These are phyloP conservation scores for Debaryomyces prosopidis DNA, from an alignment of 805 yeast species.

Conservation along the genomic window DNA sequence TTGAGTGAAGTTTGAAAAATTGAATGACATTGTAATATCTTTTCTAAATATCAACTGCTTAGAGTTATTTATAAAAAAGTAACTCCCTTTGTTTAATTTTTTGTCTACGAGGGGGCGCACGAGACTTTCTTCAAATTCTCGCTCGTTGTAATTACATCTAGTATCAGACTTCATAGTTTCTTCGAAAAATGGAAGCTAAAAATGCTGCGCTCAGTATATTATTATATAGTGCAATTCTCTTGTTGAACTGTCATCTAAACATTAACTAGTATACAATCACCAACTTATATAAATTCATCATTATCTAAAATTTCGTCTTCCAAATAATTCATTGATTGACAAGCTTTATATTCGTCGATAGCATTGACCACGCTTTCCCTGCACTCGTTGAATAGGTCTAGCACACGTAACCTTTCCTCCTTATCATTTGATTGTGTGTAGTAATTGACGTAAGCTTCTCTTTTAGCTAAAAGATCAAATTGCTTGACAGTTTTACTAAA, in stretches of 20 bases:
- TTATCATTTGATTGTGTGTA: conserved; percentile 55
- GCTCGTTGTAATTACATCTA: neutral
- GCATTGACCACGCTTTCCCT: conserved; percentile 47
- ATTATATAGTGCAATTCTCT: neutral
- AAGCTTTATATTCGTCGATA: conserved; percentile 47
- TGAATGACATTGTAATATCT: conserved; percentile 36
- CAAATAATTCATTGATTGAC: conserved; percentile 43
- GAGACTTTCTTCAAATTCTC: neutral
- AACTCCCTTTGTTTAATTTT: neutral
- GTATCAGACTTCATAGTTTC: neutral
- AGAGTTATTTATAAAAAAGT: neutral
- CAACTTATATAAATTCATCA: conserved; percentile 21
- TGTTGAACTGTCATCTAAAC: neutral
- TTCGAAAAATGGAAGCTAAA: neutral
- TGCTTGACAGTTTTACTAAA: conserved; percentile 69
- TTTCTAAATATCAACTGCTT: neutral
- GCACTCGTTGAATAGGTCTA: conserved; percentile 51
- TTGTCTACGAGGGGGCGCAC: conserved; percentile 1
- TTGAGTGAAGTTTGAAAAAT: conserved; percentile 41
- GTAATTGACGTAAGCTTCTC: conserved; percentile 82
- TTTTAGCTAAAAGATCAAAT: conserved; percentile 74
- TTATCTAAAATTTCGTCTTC: conserved; percentile 45
- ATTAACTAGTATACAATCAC: neutral
- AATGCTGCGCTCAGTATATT: neutral
- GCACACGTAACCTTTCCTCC: conserved; percentile 41